phyloP scores from a whole-genome alignment of 306 rosid genomes.

The Acacia crassicarpa region DNA sequence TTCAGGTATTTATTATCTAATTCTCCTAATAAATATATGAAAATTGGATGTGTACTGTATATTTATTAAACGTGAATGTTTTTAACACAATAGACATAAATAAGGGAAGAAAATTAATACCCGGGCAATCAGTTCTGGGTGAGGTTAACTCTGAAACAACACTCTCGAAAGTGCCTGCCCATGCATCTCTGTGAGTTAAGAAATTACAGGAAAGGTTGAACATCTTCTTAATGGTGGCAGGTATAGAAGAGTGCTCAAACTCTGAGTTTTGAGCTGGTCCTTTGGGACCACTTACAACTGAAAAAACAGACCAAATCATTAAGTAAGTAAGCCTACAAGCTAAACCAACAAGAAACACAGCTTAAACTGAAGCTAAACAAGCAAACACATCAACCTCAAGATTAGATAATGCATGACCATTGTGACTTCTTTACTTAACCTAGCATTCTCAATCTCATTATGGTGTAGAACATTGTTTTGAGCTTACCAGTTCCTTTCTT shows the following conservation, averaged over 20 bases:
- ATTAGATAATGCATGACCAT: conserved; percentile 19
- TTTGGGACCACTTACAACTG: conserved; percentile 70
- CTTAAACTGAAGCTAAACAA: conserved; percentile 16
- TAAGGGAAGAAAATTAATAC: conserved; percentile 30
- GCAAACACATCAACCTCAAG: conserved; percentile 6
- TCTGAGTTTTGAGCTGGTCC: conserved; percentile 88
- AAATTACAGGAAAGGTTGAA: conserved; percentile 88
- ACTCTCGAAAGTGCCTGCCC: conserved; percentile 96
- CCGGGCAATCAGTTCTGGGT: conserved; percentile 95
- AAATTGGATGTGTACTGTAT: not conserved
- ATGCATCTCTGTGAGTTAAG: conserved; percentile 93
- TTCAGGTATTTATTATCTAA: no score
- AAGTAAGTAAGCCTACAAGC: not conserved
- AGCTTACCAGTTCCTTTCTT: conserved; percentile 88
- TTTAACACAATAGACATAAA: not conserved
- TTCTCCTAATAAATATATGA: not conserved
- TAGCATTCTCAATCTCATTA: conserved; percentile 1
- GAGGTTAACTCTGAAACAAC: conserved; percentile 66
- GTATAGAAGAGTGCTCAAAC: conserved; percentile 95
- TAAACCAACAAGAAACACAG: not conserved
- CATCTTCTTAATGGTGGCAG: conserved; percentile 95
- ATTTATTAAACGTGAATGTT: not conserved
- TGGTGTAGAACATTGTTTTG: not conserved
- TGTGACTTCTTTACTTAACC: not conserved
- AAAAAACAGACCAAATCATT: conserved; percentile 25